Percentiles rank a stretch among this genome's conserved stretches.
Conservation (phyloP, 352 stramenopile genomes). For the Pythium sp. region DNA sequence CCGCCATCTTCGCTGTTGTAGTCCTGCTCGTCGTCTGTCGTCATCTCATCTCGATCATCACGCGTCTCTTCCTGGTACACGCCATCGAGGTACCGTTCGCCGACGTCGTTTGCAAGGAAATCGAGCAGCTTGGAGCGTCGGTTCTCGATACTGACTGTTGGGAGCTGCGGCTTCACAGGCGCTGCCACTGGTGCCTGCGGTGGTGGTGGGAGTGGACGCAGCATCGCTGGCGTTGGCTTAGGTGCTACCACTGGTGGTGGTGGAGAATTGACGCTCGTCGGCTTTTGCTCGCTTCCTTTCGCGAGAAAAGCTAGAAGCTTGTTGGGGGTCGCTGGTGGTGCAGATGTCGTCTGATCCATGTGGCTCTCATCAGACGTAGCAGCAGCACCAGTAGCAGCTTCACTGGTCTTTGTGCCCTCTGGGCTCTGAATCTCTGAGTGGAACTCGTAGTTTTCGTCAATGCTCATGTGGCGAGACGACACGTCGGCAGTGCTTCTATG, state of each 20-base stretch:
- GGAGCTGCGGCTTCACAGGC: background rate
- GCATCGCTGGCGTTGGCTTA: background rate
- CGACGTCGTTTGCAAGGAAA: constrained; percentile 72
- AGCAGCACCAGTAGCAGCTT: background rate
- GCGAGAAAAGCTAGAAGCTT: constrained; percentile 49
- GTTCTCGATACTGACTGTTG: constrained; percentile 24
- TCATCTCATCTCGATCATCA: constrained; percentile 24
- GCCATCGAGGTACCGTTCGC: constrained; percentile 61
- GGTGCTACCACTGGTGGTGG: background rate
- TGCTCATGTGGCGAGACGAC: constrained; percentile 8
- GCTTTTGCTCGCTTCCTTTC: constrained; percentile 18
- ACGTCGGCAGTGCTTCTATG: background rate
- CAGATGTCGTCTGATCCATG: background rate
- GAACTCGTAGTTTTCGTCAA: constrained; percentile 9
- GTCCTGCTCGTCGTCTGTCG: constrained; percentile 12
- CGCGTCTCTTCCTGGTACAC: constrained; percentile 70
- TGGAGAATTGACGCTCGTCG: background rate
- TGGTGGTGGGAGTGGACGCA: background rate
- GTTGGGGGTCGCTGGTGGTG: constrained; percentile 15
- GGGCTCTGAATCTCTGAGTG: background rate
- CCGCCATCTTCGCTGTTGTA: background rate
- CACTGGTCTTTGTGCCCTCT: background rate
- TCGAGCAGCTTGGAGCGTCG: constrained; percentile 66
- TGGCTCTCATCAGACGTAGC: background rate
- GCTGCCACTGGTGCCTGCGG: background rate